A percentile compares a stretch with the other conserved stretches of the same genome.
Evolutionary conservation across 2,329 filamentous ascomycete genomes (phyloP).

Genomic region (Cytospora leucostoma): DNA sequence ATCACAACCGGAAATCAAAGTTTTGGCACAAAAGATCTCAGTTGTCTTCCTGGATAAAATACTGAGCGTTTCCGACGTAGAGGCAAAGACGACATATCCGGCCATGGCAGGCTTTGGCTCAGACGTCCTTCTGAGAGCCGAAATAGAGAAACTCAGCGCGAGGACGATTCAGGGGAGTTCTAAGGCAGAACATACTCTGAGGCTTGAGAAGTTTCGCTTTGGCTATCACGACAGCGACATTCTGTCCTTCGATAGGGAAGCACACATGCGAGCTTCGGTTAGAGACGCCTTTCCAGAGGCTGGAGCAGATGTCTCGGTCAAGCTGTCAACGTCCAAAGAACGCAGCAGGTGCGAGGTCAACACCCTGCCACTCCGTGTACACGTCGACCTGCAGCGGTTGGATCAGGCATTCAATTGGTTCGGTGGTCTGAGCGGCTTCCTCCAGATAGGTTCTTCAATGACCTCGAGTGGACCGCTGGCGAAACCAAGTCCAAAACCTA

Average conservation of each 20-base stretch:
- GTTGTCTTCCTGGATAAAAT: conserved; percentile 59
- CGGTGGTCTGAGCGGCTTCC: conserved; percentile 85
- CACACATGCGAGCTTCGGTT: conserved; percentile 60
- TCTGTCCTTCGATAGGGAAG: conserved; percentile 60
- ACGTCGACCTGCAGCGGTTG: conserved; percentile 75
- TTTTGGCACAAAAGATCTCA: conserved; percentile 52
- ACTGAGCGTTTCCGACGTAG: conserved; percentile 52
- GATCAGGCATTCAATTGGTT: conserved; percentile 89
- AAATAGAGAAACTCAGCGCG: conserved; percentile 47
- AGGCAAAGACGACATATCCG: conserved; percentile 39
- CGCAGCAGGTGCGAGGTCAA: conserved; percentile 62
- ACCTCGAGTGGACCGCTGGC: conserved; percentile 66
- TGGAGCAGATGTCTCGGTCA: conserved; percentile 60
- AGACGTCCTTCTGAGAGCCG: conserved; percentile 55
- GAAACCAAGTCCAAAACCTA: conserved; percentile 39
- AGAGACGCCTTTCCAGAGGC: conserved; percentile 58
- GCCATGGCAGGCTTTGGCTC: conserved; percentile 44
- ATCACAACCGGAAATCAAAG: conserved; percentile 43
- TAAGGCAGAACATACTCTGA: conserved; percentile 42
- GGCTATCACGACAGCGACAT: conserved; percentile 65
- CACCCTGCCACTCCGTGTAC: conserved; percentile 75
- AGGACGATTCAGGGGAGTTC: conserved; percentile 34
- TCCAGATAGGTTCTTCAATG: conserved; percentile 86
- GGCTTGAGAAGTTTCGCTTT: conserved; percentile 60
- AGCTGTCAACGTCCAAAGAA: conserved; percentile 48